Evolutionary conservation across 139 green algal genomes (phyloP).

Genomic region (Trebouxia sp.): DNA sequence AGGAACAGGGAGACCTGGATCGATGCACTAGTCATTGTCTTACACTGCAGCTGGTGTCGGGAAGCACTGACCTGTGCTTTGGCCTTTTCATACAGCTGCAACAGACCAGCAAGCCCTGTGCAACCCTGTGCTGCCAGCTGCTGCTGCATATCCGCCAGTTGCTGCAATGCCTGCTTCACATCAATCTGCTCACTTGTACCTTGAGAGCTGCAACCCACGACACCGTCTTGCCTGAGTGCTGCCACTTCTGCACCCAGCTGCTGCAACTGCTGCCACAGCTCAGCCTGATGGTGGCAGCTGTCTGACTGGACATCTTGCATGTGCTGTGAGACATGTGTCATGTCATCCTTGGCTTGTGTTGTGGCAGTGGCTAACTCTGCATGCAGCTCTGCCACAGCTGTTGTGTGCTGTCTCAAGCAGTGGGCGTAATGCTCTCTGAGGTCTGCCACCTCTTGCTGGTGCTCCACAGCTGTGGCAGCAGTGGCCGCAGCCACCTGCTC

Average conservation of each 20-base stretch:
- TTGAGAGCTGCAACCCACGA: neutral
- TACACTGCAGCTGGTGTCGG: too few relatives aligned
- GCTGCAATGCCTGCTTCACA: neutral
- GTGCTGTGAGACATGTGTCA: neutral
- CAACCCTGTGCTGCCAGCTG: neutral
- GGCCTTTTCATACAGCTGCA: neutral
- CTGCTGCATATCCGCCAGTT: neutral
- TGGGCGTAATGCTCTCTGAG: neutral
- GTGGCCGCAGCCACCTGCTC: neutral
- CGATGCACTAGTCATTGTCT: too few relatives aligned
- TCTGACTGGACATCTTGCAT: neutral
- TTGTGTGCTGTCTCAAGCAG: neutral
- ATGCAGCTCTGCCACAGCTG: neutral
- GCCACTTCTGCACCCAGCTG: neutral
- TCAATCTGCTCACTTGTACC: neutral
- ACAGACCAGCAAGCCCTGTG: neutral
- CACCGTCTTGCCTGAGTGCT: neutral
- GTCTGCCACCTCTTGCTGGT: neutral
- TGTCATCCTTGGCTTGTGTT: neutral
- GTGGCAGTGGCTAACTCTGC: neutral
- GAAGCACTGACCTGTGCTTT: constrained; percentile 2
- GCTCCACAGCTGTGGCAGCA: neutral
- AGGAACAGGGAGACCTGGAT: too few relatives aligned
- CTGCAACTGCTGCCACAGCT: neutral
- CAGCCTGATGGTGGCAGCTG: neutral